Base-by-base conservation (phyloP, 2,329 filamentous ascomycete species). In the Fonsecaea pedrosoi region DNA sequence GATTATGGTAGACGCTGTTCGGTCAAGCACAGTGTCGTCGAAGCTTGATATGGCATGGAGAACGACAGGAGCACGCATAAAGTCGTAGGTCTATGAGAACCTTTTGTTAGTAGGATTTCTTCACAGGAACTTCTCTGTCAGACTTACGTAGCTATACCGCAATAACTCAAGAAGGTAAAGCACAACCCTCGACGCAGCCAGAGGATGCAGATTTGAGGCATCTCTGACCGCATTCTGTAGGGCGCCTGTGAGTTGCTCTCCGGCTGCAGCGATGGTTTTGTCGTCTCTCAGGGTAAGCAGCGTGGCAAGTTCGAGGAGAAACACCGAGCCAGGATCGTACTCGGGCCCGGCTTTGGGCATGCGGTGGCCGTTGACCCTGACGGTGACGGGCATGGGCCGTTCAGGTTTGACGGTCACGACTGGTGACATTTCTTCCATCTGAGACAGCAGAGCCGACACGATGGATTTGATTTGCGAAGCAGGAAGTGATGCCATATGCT, bases 21-120 rank as follows among this genome's bases (percentile, higher is more conserved):
- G 91, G 61, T 90, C 88, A 21, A 98, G 82, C 0, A 90, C 83
- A 37, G 92, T 88, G 74, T 92, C 89, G 42, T 92, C 88, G 75
- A 98, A 92, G 70, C 90, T 93, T 0, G 94, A 96, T 68, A 99
- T 93, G 1, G 90, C 90, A 77, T 99, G 95, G 12, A 99, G 85
- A 7, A 98, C 86, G 59, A 98, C 91, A 1, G 95, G 95, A 0
- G 94, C 92, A 65, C 95, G 92, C 74, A 97, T 89, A 77, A 95
- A 97, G 74, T 96, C 92, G 74, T 94, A 88, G 72, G 97, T 91
- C 90, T 94, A 71, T 40, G 42, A 53, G 9, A 4, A 4, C 34
- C 66, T 76, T 77, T 66, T 78, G 75, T 62, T 7, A 50, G 45
- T 13, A 7, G 21, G 7, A 50, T 37, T 65, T 57, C 62, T 25